Base-by-base conservation (phyloP, 2,329 filamentous ascomycete species). In the Xylariaceae sp. region DNA sequence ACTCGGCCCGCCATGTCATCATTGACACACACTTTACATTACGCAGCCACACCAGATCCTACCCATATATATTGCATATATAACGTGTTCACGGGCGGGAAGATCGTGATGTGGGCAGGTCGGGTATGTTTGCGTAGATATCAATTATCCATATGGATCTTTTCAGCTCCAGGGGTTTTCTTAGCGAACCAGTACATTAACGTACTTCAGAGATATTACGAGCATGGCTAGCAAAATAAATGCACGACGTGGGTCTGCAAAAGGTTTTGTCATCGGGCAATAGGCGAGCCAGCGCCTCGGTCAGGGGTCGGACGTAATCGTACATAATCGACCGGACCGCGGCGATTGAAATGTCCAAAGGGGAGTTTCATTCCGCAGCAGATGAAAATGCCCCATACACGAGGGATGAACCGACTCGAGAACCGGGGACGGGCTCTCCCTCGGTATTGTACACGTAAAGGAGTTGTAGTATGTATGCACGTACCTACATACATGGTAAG, bases 71-170 rank as follows among this genome's bases (percentile, higher is more conserved):
- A 27, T 27, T 27, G 22, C 22, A 5, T 4, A 27, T 27, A 27
- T 27, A 27, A 27, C 22, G 7, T n/a, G 22, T 27, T 27, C 7
- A 27, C 22, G 22, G 22, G n/a, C n/a, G n/a, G 4, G 22, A 5
- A 27, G 22, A 27, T 27, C 4, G 22, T 27, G 22, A 27, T 27
- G n/a, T 27, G 4, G 4, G 22, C 22, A 27, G 22, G 22, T 27
- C 22, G 22, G 22, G 58, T 58, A 58, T 52, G 55, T 59, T 57
- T 49, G n/a, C n/a, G n/a, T n/a, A n/a, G n/a, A n/a, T n/a, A 56
- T 59, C 58, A 51, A 56, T 27, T 27, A 27, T 27, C 22, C 22
- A 27, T 27, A 27, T 27, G 22, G 22, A 27, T 27, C 22, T 27
- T 27, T 27, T 27, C 22, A 27, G 22, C 4, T 27, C 22, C 22